Conservation (phyloP, 176 grass and related monocot species). For the Avena sativa region DNA sequence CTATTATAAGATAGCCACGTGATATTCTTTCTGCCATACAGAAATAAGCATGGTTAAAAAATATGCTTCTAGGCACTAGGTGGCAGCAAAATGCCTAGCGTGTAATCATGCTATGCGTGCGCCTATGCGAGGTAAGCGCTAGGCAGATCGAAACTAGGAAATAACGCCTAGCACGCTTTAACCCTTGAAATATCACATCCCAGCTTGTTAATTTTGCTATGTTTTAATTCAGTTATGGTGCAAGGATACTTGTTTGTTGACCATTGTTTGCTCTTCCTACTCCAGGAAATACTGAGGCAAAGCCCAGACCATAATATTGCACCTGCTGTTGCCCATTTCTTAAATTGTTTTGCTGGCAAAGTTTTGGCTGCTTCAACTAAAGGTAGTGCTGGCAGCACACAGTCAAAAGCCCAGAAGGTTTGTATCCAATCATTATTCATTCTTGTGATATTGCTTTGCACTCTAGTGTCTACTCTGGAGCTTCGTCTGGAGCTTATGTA, state of each 20-base stretch:
- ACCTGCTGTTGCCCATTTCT: slow-evolving; percentile 80
- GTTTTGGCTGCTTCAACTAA: slow-evolving; percentile 57
- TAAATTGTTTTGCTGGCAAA: slow-evolving; percentile 90
- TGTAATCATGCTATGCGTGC: too few species aligned
- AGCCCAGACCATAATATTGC: slow-evolving; percentile 85
- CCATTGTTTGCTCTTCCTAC: slow-evolving; percentile 32
- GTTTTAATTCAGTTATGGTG: not conserved
- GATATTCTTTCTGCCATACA: not conserved
- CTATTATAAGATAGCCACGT: slow-evolving; percentile 22
- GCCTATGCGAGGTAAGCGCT: too few species aligned
- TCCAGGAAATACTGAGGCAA: slow-evolving; percentile 85
- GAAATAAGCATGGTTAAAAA: not conserved
- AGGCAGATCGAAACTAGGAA: too few species aligned
- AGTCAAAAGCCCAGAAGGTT: slow-evolving; percentile 80
- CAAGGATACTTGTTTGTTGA: slow-evolving; percentile 28
- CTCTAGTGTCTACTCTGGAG: not conserved
- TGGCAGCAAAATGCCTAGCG: too few species aligned
- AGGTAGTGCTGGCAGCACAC: slow-evolving; percentile 35
- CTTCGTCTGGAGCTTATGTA: slow-evolving; percentile 23
- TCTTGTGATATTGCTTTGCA: not conserved
- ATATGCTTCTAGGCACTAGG: too few species aligned
- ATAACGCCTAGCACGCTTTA: too few species aligned
- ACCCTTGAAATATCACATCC: not conserved
- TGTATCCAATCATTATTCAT: not conserved
- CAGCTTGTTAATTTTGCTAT: not conserved